Percentiles rank a stretch among this genome's conserved stretches.
Conservation (phyloP, 169 alveolate genomes). For the Babesia sp. region DNA sequence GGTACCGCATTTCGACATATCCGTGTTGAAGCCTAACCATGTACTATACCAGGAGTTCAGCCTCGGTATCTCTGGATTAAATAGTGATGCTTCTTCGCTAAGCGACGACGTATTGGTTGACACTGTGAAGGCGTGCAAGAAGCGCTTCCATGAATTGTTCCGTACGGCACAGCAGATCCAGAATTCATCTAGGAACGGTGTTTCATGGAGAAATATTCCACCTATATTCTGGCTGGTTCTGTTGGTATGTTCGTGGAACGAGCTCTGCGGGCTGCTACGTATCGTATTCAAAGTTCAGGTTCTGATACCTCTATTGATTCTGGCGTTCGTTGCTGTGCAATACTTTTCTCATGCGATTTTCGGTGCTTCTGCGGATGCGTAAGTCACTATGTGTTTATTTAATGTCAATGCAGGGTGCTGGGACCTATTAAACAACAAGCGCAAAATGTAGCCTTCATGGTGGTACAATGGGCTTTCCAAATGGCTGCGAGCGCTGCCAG, state of each 20-base stretch:
- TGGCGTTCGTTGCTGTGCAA: constrained; percentile 45
- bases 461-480: constrained; percentile 2
- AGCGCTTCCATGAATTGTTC: constrained; percentile 58
- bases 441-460: not conserved
- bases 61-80: constrained; percentile 17
- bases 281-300: constrained; percentile 68
- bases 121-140: constrained; percentile 44
- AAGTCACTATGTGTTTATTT: not conserved
- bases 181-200: constrained; percentile 34
- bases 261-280: constrained; percentile 51
- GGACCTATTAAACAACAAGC: constrained; percentile 7
- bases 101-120: constrained; percentile 28
- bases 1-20: constrained; percentile 24
- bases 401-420: constrained; percentile 13
- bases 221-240: constrained; percentile 72
- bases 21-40: constrained; percentile 34
- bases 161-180: constrained; percentile 47
- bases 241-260: constrained; percentile 77
- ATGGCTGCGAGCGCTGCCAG: constrained; percentile 8
- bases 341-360: constrained; percentile 44
- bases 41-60: constrained; percentile 36
- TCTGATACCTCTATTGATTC: constrained; percentile 66
- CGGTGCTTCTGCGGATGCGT: constrained; percentile 59
- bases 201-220: constrained; percentile 77
- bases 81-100: not conserved